These are phyloP conservation scores for Scheffersomyces cryptocercus DNA, from an alignment of 1,139 yeast species.

Conservation along the genomic window DNA sequence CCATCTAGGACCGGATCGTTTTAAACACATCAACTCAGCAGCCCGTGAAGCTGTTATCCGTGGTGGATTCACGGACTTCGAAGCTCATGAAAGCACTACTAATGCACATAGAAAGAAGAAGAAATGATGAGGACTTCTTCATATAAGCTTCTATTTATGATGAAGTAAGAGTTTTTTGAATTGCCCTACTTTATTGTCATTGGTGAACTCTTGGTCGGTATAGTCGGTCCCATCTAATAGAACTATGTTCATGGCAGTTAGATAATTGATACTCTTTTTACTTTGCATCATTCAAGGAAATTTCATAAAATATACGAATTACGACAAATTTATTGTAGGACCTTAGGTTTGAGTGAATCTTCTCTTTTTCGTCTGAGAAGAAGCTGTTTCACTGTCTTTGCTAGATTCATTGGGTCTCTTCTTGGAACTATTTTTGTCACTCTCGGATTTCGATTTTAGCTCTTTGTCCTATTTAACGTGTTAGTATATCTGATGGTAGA, in stretches of 20 bases:
- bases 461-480: background rate
- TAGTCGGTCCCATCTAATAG: no score
- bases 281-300: no score
- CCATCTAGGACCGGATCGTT: constrained; percentile 89
- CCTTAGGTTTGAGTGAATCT: background rate
- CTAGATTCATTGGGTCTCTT: background rate
- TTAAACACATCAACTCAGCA: constrained; percentile 87
- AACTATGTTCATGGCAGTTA: no score
- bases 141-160: background rate
- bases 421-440: background rate
- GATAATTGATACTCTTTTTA: no score
- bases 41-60: constrained; percentile 80
- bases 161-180: no score
- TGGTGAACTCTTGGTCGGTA: no score
- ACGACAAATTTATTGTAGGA: background rate
- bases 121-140: constrained; percentile 3
- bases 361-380: background rate
- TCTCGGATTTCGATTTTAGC: background rate
- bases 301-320: no score
- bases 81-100: background rate
- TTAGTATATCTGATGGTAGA: background rate
- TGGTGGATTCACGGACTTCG: constrained; percentile 50
- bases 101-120: background rate
- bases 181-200: no score
- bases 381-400: background rate